Base-by-base conservation (phyloP, 441 rosid genomes). In the Populus hybrid region DNA sequence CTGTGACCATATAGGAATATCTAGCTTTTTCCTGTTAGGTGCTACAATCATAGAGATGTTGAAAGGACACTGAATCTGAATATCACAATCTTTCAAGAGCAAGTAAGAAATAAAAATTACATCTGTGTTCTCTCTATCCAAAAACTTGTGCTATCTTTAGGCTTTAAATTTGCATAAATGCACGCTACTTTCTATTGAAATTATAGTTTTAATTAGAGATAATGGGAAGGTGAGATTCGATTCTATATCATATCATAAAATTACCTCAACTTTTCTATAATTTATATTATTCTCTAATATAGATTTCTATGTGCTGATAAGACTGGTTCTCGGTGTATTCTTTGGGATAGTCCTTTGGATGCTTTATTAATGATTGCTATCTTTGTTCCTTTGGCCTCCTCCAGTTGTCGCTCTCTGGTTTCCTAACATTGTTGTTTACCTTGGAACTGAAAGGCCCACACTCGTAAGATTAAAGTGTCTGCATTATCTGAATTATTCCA, bases 341-440 rank as follows among this genome's bases (percentile, higher is more conserved):
- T 69, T 70, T 57, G n/a, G 74, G 75, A 30, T 30, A 30, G 32
- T 30, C 70, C 26, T 78, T 79, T 85, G 72, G 82, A 79, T 82
- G 82, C 75, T 84, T 69, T 50, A 63, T 84, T 82, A 87, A 89
- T 89, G 85, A 86, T 87, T 87, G 32, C 86, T 73, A 69, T 79
- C 76, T 68, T 82, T 79, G 83, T 80, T 85, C 84, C 85, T 83
- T 80, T 71, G 80, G 84, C 87, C 77, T 82, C 77, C 88, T 75
- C 83, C 84, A 83, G 78, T 83, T 85, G 88, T 88, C 91, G 46
- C 79, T 77, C 81, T 82, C 75, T 79, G 74, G 70, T 78, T 76
- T 53, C 79, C 42, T 74, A 79, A 76, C 80, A 65, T 69, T 71
- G 53, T 59, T 75, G 66, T 77, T 77, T 70, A 67, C 10, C 69